Evolutionary conservation across 139 green algal species (phyloP), one percentile per base, ranked within the genome.

Genomic region (Astrephomene gubernaculifera): DNA sequence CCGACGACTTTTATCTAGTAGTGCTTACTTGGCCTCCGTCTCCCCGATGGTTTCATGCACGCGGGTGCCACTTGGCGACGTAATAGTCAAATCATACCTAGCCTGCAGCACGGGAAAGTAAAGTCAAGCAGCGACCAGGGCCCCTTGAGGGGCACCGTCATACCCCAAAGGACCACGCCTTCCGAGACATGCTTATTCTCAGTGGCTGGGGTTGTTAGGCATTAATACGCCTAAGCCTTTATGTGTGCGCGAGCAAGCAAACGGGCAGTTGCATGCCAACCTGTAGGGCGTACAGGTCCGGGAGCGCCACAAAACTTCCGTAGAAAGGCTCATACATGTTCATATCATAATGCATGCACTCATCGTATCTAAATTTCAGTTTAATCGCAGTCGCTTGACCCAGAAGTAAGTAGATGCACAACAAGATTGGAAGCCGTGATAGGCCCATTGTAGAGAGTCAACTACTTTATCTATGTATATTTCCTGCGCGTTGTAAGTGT

Each of bases 251-350:
- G 12, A 25, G 49, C 49, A 12, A 25, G 49, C 17, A 12, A 57
- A 57, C 49, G 49, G 8, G 60, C 29, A 69, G 19, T 29, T 22
- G 12, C 12, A 67, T 25, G 5, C 61, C 31, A 35, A 82, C 80
- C 52, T 90, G 76, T 14, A 79, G 53, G 17, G 76, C 81, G 63
- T 89, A 90, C 1, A 81, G 31, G 63, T 92, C 89, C 33, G 83
- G 86, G 27, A 93, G 69, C 21, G 87, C 64, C 17, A 93, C 87
- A 53, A 89, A 93, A 33, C 75, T 89, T 3, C 90, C 90, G 33
- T 91, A 90, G 61, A 93, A 90, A 21, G 89, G 86, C 49, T 91
- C 85, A 79, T 93, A 90, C 85, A 78, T 82, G n/a, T 57, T 86
- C 17, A 91, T 49, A 0, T 87, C 81, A 71, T 93, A 93, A 8